Evolutionary conservation across 179 eudicot species (phyloP).

Genomic region (Pouteria campechiana): DNA sequence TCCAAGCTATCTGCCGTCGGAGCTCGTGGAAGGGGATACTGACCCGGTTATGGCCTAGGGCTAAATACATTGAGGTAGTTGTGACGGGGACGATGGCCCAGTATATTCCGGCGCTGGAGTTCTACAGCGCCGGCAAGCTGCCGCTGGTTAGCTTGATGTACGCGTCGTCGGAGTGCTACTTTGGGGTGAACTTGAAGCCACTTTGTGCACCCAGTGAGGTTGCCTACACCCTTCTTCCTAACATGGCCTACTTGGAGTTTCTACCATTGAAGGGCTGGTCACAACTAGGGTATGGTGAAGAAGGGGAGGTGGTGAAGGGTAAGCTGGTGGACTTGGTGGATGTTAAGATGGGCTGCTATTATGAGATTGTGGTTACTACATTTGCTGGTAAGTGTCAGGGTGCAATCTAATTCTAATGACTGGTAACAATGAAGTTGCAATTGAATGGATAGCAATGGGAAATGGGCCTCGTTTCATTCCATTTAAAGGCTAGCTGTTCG

Average conservation of each 20-base stretch:
- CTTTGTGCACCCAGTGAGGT: constrained; percentile 45
- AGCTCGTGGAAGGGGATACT: constrained; percentile 59
- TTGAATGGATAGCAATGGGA: too few species aligned
- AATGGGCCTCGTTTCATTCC: background rate
- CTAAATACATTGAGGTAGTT: constrained; percentile 70
- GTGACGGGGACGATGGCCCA: constrained; percentile 76
- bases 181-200: constrained; percentile 66
- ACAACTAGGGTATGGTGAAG: constrained; percentile 25
- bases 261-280: constrained; percentile 44
- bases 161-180: constrained; percentile 64
- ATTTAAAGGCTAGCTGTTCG: too few species aligned
- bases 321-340: constrained; percentile 41
- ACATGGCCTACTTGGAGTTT: constrained; percentile 67
- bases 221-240: constrained; percentile 56
- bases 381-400: constrained; percentile 35
- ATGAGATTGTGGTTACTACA: constrained; percentile 66
- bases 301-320: constrained; percentile 21
- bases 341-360: constrained; percentile 37
- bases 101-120: constrained; percentile 44
- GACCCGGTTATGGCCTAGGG: constrained; percentile 56
- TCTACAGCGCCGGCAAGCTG: constrained; percentile 38
- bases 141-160: constrained; percentile 66
- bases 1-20: constrained; percentile 36
- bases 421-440: too few species aligned
- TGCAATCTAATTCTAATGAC: too few species aligned